Base-by-base conservation (phyloP, 2,329 filamentous ascomycete genomes). In the Aspergillus sp. region DNA sequence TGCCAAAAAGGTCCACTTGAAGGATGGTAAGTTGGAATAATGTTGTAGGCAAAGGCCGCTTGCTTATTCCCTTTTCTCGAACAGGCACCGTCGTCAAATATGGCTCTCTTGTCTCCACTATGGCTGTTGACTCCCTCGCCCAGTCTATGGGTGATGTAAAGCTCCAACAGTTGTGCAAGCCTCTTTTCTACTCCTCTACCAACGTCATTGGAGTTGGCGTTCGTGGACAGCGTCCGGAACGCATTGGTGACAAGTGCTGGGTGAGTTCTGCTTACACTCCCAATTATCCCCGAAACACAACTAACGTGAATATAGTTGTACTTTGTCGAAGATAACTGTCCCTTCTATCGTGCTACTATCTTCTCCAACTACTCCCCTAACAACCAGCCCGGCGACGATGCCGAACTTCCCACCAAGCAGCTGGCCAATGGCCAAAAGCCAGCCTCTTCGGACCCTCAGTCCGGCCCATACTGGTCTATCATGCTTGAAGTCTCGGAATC, bases 291-390 rank as follows among this genome's bases (percentile, higher is more conserved):
- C 30, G 8, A 32, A 32, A 32, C 30, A 32, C 30, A 32, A 32
- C 30, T 32, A 2, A 32, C 8, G 8, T 32, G 5, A 32, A 6
- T 32, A 7, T 42, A 85, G 83, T 78, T 98, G 57, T 98, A 98
- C 81, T 98, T 97, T 82, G 93, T 93, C 52, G 93, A 98, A 72
- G 86, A 95, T 70, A 86, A 98, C 79, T 95, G 89, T 77, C 89
- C 89, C 67, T 98, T 98, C 80, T 98, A 98, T 79, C 88, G 93
- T 59, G 93, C 93, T 64, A 98, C 93, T 65, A 97, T 98, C 75
- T 98, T 98, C 82, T 97, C 91, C 73, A 98, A 98, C 81, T 98
- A 98, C 80, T 97, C 93, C 26, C 93, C 91, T 44, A 83, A 94
- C 81, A 98, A 98, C 79, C 91, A 97, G 75, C 93, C 93, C 34